These are phyloP conservation scores for Neonectria faginata DNA, from an alignment of 2,329 filamentous ascomycete genomes.

Conservation along the genomic window DNA sequence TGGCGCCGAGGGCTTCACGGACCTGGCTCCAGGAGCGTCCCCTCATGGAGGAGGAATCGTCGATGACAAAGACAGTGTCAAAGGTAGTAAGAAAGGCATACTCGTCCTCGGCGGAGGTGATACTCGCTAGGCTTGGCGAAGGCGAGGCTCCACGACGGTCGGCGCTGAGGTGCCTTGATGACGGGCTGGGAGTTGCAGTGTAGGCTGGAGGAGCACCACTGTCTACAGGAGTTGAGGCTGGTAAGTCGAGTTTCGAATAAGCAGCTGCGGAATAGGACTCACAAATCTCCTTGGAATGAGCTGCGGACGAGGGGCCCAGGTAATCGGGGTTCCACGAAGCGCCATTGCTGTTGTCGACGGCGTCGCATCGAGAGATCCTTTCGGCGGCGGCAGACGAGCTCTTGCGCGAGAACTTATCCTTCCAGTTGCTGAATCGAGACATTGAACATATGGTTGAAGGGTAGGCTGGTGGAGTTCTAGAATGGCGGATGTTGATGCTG, in stretches of 20 bases:
- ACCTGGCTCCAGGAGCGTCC: conserved; percentile 83
- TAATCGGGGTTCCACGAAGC: conserved; percentile 22
- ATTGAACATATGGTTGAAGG: conserved; percentile 37
- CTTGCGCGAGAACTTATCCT: conserved; percentile 50
- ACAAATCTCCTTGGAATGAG: neutral
- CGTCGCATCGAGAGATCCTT: conserved; percentile 14
- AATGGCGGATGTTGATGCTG: conserved; percentile 1
- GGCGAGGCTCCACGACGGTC: conserved; percentile 32
- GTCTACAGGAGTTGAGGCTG: conserved; percentile 25
- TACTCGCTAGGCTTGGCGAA: conserved; percentile 38
- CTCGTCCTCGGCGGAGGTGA: conserved; percentile 68
- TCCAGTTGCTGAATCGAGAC: conserved; percentile 49
- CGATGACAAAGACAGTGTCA: conserved; percentile 90
- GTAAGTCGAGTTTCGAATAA: neutral
- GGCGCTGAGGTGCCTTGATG: conserved; percentile 26
- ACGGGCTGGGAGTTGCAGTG: conserved; percentile 34
- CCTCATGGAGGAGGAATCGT: conserved; percentile 90
- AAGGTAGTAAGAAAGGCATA: conserved; percentile 83
- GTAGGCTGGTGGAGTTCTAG: conserved; percentile 17
- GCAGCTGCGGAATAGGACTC: conserved; percentile 9
- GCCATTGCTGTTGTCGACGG: conserved; percentile 21
- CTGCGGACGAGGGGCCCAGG: neutral
- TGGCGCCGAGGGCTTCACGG: conserved; percentile 73
- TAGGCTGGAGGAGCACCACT: conserved; percentile 53
- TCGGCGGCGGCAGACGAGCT: conserved; percentile 2